Percentiles rank a stretch among this genome's conserved stretches.
phyloP scores from a whole-genome alignment of 257 asterid species.

The Prunella vulgaris region DNA sequence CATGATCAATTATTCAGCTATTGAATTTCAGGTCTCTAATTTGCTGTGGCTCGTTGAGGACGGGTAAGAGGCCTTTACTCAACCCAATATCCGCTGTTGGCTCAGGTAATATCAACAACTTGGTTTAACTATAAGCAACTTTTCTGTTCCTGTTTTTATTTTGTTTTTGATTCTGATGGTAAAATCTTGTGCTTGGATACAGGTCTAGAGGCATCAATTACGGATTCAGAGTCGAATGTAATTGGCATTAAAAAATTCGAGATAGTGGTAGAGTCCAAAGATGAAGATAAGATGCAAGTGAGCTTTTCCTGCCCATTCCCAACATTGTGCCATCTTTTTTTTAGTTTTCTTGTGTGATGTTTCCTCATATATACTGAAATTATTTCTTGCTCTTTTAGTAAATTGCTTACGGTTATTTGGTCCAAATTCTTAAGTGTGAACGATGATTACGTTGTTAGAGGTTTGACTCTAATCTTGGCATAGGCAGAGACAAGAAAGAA shows the following conservation, averaged over 20 bases:
- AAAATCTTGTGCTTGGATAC: conserved; percentile 17
- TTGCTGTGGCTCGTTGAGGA: conserved; percentile 28
- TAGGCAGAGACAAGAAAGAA: not conserved
- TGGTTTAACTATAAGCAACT: conserved; percentile 5
- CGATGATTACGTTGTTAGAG: not conserved
- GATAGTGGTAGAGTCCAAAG: conserved; percentile 53
- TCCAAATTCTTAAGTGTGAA: not conserved
- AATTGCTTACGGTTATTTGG: not conserved
- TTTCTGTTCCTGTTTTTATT: not conserved
- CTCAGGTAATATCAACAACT: conserved; percentile 34
- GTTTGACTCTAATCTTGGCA: not conserved
- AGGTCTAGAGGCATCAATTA: conserved; percentile 56
- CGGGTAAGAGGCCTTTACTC: conserved; percentile 19
- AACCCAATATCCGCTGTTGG: conserved; percentile 46
- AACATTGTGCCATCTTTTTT: not conserved
- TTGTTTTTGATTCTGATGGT: not conserved
- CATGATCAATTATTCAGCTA: conserved; percentile 16
- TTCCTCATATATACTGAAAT: not conserved
- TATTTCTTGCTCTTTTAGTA: not conserved
- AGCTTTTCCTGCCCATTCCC: conserved; percentile 23
- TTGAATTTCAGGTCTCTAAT: conserved; percentile 32
- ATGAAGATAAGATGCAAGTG: conserved; percentile 60
- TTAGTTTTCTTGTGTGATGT: not conserved
- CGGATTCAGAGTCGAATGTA: conserved; percentile 33
- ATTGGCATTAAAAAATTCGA: conserved; percentile 40